Conservation (phyloP, 169 alveolate species). For the Cryptosporidium muris region DNA sequence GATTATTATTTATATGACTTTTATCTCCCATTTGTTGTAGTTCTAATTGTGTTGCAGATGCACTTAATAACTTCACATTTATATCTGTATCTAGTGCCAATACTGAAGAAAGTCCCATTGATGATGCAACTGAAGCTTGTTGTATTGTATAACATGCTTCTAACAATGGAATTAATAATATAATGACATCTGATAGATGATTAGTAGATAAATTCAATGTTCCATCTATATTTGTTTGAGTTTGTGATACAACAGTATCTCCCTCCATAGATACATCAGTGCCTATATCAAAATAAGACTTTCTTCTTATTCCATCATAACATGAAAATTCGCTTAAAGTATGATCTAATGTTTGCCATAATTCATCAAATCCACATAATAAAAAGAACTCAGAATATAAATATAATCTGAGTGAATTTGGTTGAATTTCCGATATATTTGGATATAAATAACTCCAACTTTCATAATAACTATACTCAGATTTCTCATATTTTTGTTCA, state of each 20-base stretch:
- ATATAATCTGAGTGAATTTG: slow-evolving; percentile 7
- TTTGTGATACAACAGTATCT: background rate
- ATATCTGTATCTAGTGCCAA: slow-evolving; percentile 51
- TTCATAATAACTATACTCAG: no score
- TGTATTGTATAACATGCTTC: slow-evolving; percentile 66
- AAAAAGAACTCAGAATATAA: slow-evolving; percentile 53
- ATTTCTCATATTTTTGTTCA: no score
- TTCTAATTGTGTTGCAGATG: slow-evolving; percentile 58
- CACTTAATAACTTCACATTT: slow-evolving; percentile 21
- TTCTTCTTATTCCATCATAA: slow-evolving; percentile 16
- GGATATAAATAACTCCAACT: no score
- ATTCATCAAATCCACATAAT: slow-evolving; percentile 47
- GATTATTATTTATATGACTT: slow-evolving; percentile 10
- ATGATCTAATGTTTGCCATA: slow-evolving; percentile 42
- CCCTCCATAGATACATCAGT: background rate
- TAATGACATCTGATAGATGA: slow-evolving; percentile 6
- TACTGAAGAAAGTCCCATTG: slow-evolving; percentile 45
- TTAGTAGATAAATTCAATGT: background rate
- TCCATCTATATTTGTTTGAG: background rate
- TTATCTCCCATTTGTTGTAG: slow-evolving; percentile 65
- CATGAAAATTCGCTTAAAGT: slow-evolving; percentile 11
- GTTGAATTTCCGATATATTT: slow-evolving; percentile 1
- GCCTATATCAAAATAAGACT: background rate
- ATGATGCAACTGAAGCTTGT: slow-evolving; percentile 30
- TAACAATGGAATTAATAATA: slow-evolving; percentile 46